Base-by-base conservation (phyloP, 495 filamentous ascomycete species). In the Hypoxylon intermedium region DNA sequence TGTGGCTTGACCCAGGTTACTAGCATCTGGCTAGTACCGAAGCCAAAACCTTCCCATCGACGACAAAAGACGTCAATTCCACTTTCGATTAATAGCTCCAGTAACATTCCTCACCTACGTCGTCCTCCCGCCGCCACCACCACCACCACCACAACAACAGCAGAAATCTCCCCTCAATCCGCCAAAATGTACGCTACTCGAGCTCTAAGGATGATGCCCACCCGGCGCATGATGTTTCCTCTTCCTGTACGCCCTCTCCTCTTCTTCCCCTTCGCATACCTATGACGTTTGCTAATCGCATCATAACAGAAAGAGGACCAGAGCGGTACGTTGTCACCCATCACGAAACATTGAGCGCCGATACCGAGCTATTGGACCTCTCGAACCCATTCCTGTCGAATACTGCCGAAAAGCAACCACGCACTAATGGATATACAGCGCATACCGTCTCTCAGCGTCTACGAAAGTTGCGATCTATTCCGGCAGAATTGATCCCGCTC, bases 361-460 rank as follows among this genome's bases (percentile, higher is more conserved):
- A 46, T 11, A 61, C 31, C 31, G 4, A 47, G 48, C 11, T 37
- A n/a, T 4, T 5, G 6, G 9, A 21, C 41, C 24, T 51, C 18
- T 24, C 26, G 57, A 59, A 24, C 47, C 18, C n/a, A 31, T 67
- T 6, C 23, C 18, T 12, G 21, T 11, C 7, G 13, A 53, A 45
- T 40, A 28, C 6, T 13, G 24, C 36, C 31, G 28, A 50, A 20
- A 6, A 11, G 9, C 21, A 45, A 53, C 34, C 15, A 12, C 21
- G 53, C 49, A 48, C 72, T 75, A 60, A 77, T 61, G 45, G 33
- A 44, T 38, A 23, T 33, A 63, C 67, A 98, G 94, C 91, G 72
- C 94, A 98, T 81, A 98, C 94, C 55, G 88, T 99, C 78, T 97
- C 94, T 41, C 94, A 99, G 80, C 89, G 95, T 67, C 81, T 99